Base-by-base conservation (phyloP, 352 stramenopile genomes). In the Phytophthora gonapodyides region DNA sequence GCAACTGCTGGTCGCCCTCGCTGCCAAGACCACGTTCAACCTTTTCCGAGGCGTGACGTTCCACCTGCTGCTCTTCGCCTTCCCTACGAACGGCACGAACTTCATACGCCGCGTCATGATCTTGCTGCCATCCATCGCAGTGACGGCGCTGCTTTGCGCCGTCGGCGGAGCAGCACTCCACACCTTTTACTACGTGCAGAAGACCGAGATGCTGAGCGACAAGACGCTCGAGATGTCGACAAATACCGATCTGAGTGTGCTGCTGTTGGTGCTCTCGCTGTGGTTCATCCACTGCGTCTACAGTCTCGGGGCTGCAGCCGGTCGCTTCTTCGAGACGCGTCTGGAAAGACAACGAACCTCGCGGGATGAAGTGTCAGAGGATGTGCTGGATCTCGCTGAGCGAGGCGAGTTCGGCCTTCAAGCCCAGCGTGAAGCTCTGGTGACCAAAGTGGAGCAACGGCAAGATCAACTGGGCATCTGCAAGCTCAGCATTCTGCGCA, bases 371-470 rank as follows among this genome's bases (percentile, higher is more conserved):
- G 41, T 89, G 3, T 75, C 72, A 0, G 70, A 82, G 27, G 71
- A 88, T 10, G 61, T 87, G 7, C 58, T 91, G 13, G 70, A 80
- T 16, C 75, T 87, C 15, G 82, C 82, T 0, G 79, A 91, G 24
- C 67, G 77, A 10, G 82, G 82, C 7, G 79, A 91, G 47, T 89
- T 91, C 34, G 79, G 82, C 0, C 67, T 91, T 6, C 80, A 87
- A 66, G 82, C 79, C n/a, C 84, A 88, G 42, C 67, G 58, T 8
- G 82, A 88, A 56, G 79, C 79, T 31, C 59, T 86, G 47, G 73
- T 71, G 44, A 76, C 71, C 1, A 78, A 81, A 10, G 78, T 91
- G 17, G 82, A 88, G 63, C 75, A 76, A 31, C 69, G 73, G 13
- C 82, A 89, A 31, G 66, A 76, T 7, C 62, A 91, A 30, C 60